Base-by-base conservation (phyloP, 2,329 filamentous ascomycete genomes). In the Pseudogymnoascus destructans region DNA sequence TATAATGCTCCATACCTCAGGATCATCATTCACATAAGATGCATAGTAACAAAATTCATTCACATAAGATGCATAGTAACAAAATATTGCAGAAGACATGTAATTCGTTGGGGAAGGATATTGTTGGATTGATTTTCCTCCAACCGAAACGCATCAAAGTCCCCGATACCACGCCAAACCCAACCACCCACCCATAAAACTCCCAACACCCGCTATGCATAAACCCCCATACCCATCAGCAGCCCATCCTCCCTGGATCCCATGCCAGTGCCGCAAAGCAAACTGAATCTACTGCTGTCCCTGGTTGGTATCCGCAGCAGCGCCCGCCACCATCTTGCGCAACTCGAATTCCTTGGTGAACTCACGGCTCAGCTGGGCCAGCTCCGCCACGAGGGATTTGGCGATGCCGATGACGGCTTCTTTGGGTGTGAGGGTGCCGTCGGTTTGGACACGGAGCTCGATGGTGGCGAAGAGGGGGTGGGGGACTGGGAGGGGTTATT, bases 281-380 rank as follows among this genome's bases (percentile, higher is more conserved):
- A 27, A 5, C 23, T 6, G 23, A 49, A 49, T 49, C 7, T 49
- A 49, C 21, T 49, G n/a, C 5, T 49, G 42, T 11, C 40, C 40
- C 15, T 49, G 42, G 42, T 49, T 49, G 13, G 42, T 49, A 7
- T 49, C 59, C 32, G 32, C 59, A 17, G 46, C 66, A 30, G 63
- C 67, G 49, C 80, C 82, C 46, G 81, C 81, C 60, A 85, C 88
- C 79, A 95, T 92, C 73, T 90, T 91, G 67, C 89, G 84, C 66
- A 95, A 74, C 72, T 95, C 89, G 73, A 84, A 93, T 72, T 97
- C 92, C 68, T 92, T 90, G 17, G 88, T 95, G 71, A 97, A 95
- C 69, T 95, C 89, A 63, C 88, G 83, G 62, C 86, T 86, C 60
- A 98, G 76, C 63, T 84, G 84, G 59, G 85, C 85, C 58, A 95